A percentile compares a stretch with the other conserved stretches of the same genome.
Conservation (phyloP, 805 yeast species). For the Candida lessepsii region DNA sequence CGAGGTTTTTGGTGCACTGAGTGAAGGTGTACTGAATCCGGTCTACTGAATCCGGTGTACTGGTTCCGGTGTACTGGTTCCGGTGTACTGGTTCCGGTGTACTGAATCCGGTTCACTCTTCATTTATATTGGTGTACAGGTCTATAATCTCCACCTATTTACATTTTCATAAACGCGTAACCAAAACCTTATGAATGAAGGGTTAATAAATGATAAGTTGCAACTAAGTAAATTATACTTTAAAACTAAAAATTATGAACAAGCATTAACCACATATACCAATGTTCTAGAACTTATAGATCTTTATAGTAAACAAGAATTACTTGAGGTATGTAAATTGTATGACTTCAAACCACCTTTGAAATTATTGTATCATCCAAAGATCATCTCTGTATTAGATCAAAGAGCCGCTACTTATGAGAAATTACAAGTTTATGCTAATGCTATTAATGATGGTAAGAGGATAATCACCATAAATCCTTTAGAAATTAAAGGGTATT, state of each 20-base stretch:
- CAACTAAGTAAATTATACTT: slow-evolving; percentile 31
- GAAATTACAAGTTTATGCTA: slow-evolving; percentile 30
- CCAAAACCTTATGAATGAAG: slow-evolving; percentile 17
- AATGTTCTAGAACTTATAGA: slow-evolving; percentile 22
- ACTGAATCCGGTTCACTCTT: too few relatives aligned
- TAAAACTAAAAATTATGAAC: slow-evolving; percentile 25
- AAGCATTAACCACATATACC: slow-evolving; percentile 29
- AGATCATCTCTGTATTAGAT: slow-evolving; percentile 37
- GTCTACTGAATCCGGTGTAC: too few relatives aligned
- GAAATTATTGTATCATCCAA: slow-evolving; percentile 37
- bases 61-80: too few relatives aligned
- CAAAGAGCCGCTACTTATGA: slow-evolving; percentile 51
- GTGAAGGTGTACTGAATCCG: too few relatives aligned
- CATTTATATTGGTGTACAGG: slow-evolving; percentile 4
- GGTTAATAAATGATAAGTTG: slow-evolving; percentile 27
- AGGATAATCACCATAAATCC: slow-evolving; percentile 39
- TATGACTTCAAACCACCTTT: slow-evolving; percentile 27
- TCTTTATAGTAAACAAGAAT: slow-evolving; percentile 14
- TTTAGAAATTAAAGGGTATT: slow-evolving; percentile 48
- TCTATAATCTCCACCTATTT: too few relatives aligned
- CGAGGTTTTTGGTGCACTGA: too few relatives aligned
- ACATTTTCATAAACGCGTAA: slow-evolving; percentile 7
- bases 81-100: too few relatives aligned
- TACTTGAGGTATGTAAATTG: slow-evolving; percentile 19
- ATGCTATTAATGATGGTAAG: slow-evolving; percentile 40